Percentiles rank a stretch among this genome's conserved stretches.
These are phyloP conservation scores for Trichosanthes truncata DNA, from an alignment of 306 rosid genomes.

Conservation along the genomic window DNA sequence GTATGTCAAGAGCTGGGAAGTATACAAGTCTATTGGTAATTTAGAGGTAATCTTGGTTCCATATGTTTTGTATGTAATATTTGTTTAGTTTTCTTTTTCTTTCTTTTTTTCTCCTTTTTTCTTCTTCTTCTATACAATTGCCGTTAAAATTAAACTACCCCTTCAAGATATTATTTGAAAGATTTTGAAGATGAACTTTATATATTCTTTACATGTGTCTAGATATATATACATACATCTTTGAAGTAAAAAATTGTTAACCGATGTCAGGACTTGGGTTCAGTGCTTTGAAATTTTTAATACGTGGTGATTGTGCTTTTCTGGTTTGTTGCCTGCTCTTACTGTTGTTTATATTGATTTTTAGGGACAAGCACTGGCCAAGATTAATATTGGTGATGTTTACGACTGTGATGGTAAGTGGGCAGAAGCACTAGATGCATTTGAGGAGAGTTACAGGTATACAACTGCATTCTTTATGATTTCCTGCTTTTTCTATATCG, in stretches of 20 bases:
- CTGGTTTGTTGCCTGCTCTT: constrained; percentile 20
- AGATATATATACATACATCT: neutral
- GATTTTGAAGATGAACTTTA: neutral
- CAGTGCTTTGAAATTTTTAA: neutral
- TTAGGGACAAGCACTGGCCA: constrained; percentile 76
- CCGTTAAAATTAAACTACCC: neutral
- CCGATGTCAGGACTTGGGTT: neutral
- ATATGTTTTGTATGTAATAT: constrained; percentile 1
- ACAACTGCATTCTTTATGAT: neutral
- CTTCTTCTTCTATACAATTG: neutral
- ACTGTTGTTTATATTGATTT: constrained; percentile 20
- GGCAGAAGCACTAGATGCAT: constrained; percentile 61
- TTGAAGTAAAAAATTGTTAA: neutral
- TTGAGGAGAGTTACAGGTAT: constrained; percentile 71
- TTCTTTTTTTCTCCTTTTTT: neutral
- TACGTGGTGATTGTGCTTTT: neutral
- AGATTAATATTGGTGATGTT: constrained; percentile 63
- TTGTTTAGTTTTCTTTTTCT: neutral
- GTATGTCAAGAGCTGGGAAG: constrained; percentile 72
- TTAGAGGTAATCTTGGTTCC: constrained; percentile 52
- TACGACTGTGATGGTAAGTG: constrained; percentile 58
- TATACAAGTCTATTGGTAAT: constrained; percentile 54
- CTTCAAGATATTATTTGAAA: neutral
- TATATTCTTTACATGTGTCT: neutral
- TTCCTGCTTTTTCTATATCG: neutral